Evolutionary conservation across 208 protist genomes (phyloP).

Genomic region (Endotrypanum monterogeii): DNA sequence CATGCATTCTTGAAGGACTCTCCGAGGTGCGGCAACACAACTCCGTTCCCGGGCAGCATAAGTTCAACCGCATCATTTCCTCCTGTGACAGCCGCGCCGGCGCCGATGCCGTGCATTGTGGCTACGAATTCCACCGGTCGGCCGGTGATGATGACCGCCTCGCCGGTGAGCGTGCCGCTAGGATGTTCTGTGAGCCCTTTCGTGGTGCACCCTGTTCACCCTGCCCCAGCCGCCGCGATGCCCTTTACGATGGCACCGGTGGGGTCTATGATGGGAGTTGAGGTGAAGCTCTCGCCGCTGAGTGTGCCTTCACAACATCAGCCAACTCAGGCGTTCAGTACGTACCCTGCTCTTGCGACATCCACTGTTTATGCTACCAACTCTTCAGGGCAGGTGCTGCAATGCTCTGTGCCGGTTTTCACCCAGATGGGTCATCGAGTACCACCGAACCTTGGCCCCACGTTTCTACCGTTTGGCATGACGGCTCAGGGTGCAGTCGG

Average conservation of each 20-base stretch:
- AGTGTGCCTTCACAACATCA: conserved; percentile 15
- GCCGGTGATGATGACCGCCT: conserved; percentile 24
- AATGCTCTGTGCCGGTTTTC: conserved; percentile 27
- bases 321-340: conserved; percentile 21
- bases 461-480: conserved; percentile 22
- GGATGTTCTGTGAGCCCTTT: conserved; percentile 29
- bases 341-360: conserved; percentile 6
- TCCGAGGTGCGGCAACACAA: conserved; percentile 13
- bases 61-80: conserved; percentile 21
- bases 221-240: conserved; percentile 10
- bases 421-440: conserved; percentile 15
- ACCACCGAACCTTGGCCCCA: not conserved
- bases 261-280: conserved; percentile 19
- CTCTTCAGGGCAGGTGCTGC: conserved; percentile 14
- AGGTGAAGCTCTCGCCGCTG: conserved; percentile 19
- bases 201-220: conserved; percentile 25
- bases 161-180: conserved; percentile 21
- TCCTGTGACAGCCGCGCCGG: conserved; percentile 4
- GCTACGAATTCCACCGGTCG: conserved; percentile 11
- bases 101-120: conserved; percentile 31
- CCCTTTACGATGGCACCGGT: conserved; percentile 17
- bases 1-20: conserved; percentile 53
- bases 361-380: conserved; percentile 7
- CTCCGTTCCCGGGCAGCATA: conserved; percentile 15
- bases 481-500: conserved; percentile 7